phyloP scores from a whole-genome alignment of 2,329 filamentous ascomycete genomes.

The Paecilomyces variotii region DNA sequence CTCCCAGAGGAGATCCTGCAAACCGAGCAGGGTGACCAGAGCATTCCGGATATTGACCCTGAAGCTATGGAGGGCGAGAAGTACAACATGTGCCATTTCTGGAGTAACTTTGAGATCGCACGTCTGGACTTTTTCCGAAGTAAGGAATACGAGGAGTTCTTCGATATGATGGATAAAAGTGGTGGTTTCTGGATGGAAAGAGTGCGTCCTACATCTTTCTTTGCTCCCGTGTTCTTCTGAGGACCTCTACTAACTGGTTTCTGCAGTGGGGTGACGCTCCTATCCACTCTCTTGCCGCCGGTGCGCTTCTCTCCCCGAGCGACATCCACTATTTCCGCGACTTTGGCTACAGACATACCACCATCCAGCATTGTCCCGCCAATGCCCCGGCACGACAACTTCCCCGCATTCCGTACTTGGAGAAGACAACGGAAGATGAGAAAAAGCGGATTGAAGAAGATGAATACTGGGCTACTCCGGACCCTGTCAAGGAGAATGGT shows the following conservation, averaged over 20 bases:
- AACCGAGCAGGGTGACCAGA: slow-evolving; percentile 62
- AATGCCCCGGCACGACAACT: slow-evolving; percentile 88
- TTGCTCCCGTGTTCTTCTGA: not conserved
- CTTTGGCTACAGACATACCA: slow-evolving; percentile 96
- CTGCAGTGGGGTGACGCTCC: slow-evolving; percentile 92
- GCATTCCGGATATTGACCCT: slow-evolving; percentile 72
- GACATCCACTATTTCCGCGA: slow-evolving; percentile 99
- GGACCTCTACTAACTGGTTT: slow-evolving; percentile 28
- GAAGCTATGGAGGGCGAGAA: slow-evolving; percentile 95
- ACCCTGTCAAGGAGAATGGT: slow-evolving; percentile 85
- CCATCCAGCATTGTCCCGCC: slow-evolving; percentile 95
- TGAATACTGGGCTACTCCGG: slow-evolving; percentile 87
- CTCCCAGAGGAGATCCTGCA: slow-evolving; percentile 76
- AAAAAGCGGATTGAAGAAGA: slow-evolving; percentile 86
- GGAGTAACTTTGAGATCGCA: slow-evolving; percentile 99
- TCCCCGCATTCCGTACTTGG: slow-evolving; percentile 68
- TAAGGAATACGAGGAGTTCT: slow-evolving; percentile 96
- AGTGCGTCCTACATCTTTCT: slow-evolving; percentile 47
- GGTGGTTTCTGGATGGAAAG: slow-evolving; percentile 99
- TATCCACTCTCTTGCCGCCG: slow-evolving; percentile 93
- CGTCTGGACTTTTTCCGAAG: slow-evolving; percentile 91
- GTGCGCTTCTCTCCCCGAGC: slow-evolving; percentile 67
- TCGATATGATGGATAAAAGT: slow-evolving; percentile 96
- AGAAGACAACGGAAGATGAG: slow-evolving; percentile 71
- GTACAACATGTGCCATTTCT: slow-evolving; percentile 99